Base-by-base conservation (phyloP, 495 filamentous ascomycete genomes). In the Penicillium silybi region DNA sequence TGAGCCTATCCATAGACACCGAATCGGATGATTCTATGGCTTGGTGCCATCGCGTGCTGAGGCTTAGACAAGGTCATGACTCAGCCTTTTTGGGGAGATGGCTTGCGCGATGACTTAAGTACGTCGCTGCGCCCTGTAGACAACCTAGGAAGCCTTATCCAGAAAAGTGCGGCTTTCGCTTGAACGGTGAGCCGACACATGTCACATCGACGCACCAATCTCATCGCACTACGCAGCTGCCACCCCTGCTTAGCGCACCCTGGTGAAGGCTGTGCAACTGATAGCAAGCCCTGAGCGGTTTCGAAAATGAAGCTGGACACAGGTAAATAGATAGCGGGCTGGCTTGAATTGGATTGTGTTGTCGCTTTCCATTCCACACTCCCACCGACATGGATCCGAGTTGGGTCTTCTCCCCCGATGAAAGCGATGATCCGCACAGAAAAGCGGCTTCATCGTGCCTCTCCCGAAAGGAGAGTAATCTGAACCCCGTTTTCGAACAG, bases 381-480 rank as follows among this genome's bases (percentile, higher is more conserved):
- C 16, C n/a, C 35, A 18, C 35, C 10, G 13, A n/a, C 15, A 38
- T 38, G 35, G 35, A 38, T 38, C 35, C 13, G 8, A 9, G 19
- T n/a, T n/a, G n/a, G n/a, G n/a, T n/a, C n/a, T n/a, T n/a, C n/a
- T n/a, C 27, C 1, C 15, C 18, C 6, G 22, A 44, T 11, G 6
- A 26, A 41, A 26, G 23, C 29, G 15, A 22, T 44, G 1, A 18
- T 52, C 0, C 25, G 43, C 18, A 56, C 53, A 11, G 48, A 56
- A 47, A 50, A n/a, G n/a, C 17, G 9, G 53, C 47, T 56, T 37
- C 27, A 39, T 51, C 15, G 20, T 56, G 7, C 53, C 53, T 10
- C 46, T 56, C n/a, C 48, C 35, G 16, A 17, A 13, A 4, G 6
- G 44, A 19, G 6, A 39, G 15, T 20, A 56, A 11, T 17, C 23